Conservation (phyloP, 2,329 filamentous ascomycete genomes). For the Apiospora saccharicola region DNA sequence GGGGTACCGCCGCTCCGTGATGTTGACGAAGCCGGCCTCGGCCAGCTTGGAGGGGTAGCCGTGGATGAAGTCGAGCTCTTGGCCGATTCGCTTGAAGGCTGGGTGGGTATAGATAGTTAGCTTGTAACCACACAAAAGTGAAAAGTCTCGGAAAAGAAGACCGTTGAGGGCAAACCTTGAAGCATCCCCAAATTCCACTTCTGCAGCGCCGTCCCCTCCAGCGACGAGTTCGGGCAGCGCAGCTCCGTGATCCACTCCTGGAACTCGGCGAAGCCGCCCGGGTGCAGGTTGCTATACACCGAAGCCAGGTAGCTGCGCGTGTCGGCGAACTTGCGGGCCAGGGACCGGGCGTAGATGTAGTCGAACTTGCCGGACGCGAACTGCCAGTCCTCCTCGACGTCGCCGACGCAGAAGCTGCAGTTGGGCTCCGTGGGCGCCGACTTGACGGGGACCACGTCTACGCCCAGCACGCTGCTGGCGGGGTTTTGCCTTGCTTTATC, state of each 20-base stretch:
- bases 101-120: too few species aligned
- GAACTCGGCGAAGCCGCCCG: constrained; percentile 45
- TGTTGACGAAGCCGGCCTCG: constrained; percentile 31
- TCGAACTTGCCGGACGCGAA: constrained; percentile 37
- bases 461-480: constrained; percentile 36
- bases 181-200: not conserved
- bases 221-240: constrained; percentile 41
- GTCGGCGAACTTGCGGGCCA: constrained; percentile 34
- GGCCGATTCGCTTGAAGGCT: constrained; percentile 36
- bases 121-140: too few species aligned
- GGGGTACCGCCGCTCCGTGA: constrained; percentile 34
- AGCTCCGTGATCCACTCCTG: constrained; percentile 44
- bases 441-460: constrained; percentile 40
- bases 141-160: too few species aligned
- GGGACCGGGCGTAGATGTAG: constrained; percentile 42
- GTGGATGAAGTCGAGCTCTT: constrained; percentile 22
- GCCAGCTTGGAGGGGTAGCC: constrained; percentile 14
- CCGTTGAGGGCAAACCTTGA: too few species aligned
- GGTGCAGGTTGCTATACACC: constrained; percentile 42
- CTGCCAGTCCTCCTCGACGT: constrained; percentile 38
- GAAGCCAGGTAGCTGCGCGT: constrained; percentile 35
- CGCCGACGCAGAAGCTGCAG: constrained; percentile 34
- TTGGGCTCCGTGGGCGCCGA: constrained; percentile 37
- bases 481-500: constrained; percentile 36
- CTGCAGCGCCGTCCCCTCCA: constrained; percentile 39